phyloP scores from a whole-genome alignment of 192 early-diverging fungal genomes.

The Coemansia biformis region DNA sequence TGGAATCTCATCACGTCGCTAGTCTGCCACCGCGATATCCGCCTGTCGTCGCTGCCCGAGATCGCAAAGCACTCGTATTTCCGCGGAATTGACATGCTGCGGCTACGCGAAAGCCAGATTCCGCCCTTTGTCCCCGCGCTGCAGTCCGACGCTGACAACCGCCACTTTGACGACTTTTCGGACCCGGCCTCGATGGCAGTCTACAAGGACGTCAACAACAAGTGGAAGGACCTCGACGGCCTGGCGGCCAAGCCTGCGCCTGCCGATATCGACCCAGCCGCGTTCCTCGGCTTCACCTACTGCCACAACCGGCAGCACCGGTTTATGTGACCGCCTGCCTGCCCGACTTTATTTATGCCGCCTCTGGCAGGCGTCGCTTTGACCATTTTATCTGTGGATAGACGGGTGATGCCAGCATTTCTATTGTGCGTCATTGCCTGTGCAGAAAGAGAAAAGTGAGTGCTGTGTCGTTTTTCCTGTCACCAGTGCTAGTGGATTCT shows the following conservation, averaged over 20 bases:
- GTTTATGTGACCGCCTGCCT: constrained; percentile 16
- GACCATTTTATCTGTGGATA: too few relatives aligned
- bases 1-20: constrained; percentile 68
- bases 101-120: constrained; percentile 55
- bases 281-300: constrained; percentile 81
- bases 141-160: constrained; percentile 65
- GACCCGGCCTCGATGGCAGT: constrained; percentile 56
- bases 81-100: constrained; percentile 57
- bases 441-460: too few relatives aligned
- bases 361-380: too few relatives aligned
- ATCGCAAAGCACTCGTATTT: constrained; percentile 61
- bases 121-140: constrained; percentile 71
- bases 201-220: constrained; percentile 57
- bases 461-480: too few relatives aligned
- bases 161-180: constrained; percentile 74
- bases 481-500: too few relatives aligned
- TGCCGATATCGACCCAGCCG: constrained; percentile 62
- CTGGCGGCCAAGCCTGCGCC: constrained; percentile 31
- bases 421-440: too few relatives aligned
- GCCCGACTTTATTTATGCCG: too few relatives aligned
- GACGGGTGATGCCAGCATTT: too few relatives aligned
- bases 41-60: constrained; percentile 52
- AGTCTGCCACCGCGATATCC: constrained; percentile 53
- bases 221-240: constrained; percentile 40
- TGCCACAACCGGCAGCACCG: constrained; percentile 47